Percentiles rank a stretch among this genome's conserved stretches.
phyloP scores from a whole-genome alignment of 2,329 filamentous ascomycete species.

The Neofusicoccum umdonicola region DNA sequence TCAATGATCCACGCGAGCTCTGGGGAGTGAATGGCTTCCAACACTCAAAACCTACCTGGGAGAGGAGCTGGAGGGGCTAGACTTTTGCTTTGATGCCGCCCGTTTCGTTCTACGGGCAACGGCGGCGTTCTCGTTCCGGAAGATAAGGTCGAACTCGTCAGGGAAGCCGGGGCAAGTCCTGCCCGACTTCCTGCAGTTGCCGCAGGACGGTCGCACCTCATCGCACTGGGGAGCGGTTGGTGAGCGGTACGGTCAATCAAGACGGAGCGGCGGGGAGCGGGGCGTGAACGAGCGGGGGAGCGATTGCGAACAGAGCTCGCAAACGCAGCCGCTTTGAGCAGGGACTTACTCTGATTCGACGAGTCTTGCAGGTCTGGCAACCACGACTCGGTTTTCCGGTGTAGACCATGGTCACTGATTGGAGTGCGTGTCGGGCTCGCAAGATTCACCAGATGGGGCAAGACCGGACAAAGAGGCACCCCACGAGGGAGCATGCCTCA shows the following conservation, averaged over 20 bases:
- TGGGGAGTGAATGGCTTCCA: neutral
- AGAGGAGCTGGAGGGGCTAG: neutral
- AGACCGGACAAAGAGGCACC: conserved; percentile 4
- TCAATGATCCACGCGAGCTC: neutral
- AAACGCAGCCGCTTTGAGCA: neutral
- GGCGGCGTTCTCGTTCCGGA: conserved; percentile 69
- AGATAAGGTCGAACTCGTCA: conserved; percentile 70
- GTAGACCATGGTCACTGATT: conserved; percentile 33
- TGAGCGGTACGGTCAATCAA: neutral
- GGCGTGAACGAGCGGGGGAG: neutral
- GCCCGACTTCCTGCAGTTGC: conserved; percentile 63
- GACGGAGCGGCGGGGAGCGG: neutral
- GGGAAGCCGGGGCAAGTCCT: conserved; percentile 66
- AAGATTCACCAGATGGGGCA: conserved; percentile 9
- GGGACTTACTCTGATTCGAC: conserved; percentile 66
- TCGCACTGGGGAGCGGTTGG: conserved; percentile 54
- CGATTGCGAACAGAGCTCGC: neutral
- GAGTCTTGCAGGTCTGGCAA: conserved; percentile 71
- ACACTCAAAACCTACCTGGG: neutral
- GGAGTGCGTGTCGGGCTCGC: neutral
- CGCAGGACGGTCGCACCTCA: conserved; percentile 64
- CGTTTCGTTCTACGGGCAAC: conserved; percentile 60
- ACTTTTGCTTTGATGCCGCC: conserved; percentile 5
- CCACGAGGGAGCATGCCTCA: conserved; percentile 10
- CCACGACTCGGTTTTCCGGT: conserved; percentile 49